These are phyloP conservation scores for Kluyveromyces sp. DNA, from an alignment of 1,139 yeast species.

Conservation along the genomic window DNA sequence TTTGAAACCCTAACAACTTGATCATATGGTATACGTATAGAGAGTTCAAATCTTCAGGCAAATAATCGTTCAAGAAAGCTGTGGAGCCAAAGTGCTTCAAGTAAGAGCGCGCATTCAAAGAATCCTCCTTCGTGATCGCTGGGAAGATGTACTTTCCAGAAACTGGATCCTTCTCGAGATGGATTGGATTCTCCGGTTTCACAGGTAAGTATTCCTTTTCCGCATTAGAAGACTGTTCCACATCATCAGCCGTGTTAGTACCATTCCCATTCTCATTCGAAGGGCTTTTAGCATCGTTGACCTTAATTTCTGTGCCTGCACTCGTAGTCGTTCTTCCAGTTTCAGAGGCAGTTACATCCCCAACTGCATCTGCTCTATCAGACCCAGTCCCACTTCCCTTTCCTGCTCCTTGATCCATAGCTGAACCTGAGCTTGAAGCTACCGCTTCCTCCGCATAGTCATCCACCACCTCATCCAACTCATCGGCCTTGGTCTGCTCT, in stretches of 20 bases:
- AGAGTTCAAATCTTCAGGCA: slow-evolving; percentile 53
- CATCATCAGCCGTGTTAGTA: background rate
- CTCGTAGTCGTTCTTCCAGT: background rate
- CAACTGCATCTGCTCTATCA: no score
- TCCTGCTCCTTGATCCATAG: no score
- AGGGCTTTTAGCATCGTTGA: background rate
- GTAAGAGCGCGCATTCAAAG: slow-evolving; percentile 46
- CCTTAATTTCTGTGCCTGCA: no score
- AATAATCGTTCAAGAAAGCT: slow-evolving; percentile 48
- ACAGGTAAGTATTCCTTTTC: slow-evolving; percentile 7
- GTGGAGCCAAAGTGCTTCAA: slow-evolving; percentile 57
- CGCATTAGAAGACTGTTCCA: background rate
- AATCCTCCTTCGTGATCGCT: slow-evolving; percentile 33
- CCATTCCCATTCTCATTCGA: background rate
- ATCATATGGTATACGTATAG: slow-evolving; percentile 45
- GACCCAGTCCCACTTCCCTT: no score
- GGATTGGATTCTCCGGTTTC: slow-evolving; percentile 13
- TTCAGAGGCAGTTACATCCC: background rate
- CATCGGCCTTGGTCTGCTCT: slow-evolving; percentile 11
- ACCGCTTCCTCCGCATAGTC: slow-evolving; percentile 8
- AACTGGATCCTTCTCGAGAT: slow-evolving; percentile 17
- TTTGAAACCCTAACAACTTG: slow-evolving; percentile 45
- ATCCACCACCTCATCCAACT: slow-evolving; percentile 13
- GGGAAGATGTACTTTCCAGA: slow-evolving; percentile 32
- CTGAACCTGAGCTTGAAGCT: slow-evolving; percentile 3